phyloP scores from a whole-genome alignment of 306 rosid genomes.

The Cajanus cajan region DNA sequence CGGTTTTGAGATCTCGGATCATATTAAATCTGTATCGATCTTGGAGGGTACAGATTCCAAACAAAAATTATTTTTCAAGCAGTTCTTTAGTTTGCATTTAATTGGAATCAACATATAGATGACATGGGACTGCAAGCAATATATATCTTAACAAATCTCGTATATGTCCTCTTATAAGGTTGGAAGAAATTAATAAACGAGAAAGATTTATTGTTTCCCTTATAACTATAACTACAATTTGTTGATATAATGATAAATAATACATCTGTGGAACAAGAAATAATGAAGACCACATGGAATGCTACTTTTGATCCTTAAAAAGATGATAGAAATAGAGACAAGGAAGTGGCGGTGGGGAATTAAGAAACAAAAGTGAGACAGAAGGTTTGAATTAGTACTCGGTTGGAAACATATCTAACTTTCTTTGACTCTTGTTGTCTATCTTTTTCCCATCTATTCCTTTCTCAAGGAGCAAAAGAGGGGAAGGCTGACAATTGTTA shows the following conservation, averaged over 20 bases:
- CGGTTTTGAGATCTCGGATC: no score
- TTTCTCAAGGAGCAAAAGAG: slow-evolving; percentile 33
- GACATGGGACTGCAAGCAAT: neutral
- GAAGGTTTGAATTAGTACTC: slow-evolving; percentile 23
- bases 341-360: slow-evolving; percentile 17
- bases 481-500: slow-evolving; percentile 37
- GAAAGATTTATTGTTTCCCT: neutral
- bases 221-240: neutral
- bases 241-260: neutral
- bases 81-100: neutral
- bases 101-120: neutral
- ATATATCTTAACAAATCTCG: neutral
- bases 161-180: neutral
- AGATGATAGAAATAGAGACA: slow-evolving; percentile 13
- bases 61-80: neutral
- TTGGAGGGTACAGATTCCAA: neutral
- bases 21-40: no score
- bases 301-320: slow-evolving; percentile 1
- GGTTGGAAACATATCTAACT: slow-evolving; percentile 49
- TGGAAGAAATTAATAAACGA: neutral
- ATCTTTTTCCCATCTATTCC: slow-evolving; percentile 40
- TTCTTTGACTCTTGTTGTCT: slow-evolving; percentile 37
- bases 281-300: slow-evolving; percentile 17
- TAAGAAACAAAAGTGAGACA: slow-evolving; percentile 38
- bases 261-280: neutral